Evolutionary conservation across 305 asterid genomes (phyloP).

Genomic region (Fraxinus xanthoxyloides): DNA sequence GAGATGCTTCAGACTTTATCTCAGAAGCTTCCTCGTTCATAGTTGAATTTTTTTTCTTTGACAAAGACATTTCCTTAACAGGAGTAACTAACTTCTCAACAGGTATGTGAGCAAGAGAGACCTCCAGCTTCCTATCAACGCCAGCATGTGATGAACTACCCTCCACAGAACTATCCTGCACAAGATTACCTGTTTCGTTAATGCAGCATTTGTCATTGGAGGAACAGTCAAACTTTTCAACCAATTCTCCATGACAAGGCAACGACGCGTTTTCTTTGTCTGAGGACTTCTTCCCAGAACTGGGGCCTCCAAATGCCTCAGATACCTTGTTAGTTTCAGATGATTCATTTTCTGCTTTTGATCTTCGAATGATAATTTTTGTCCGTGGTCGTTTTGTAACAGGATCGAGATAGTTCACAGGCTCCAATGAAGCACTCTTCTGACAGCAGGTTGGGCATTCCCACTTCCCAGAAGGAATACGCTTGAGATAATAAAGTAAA

Average conservation of each 20-base stretch:
- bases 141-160: constrained; percentile 32
- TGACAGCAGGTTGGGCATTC: constrained; percentile 68
- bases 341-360: constrained; percentile 50
- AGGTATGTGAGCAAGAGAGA: constrained; percentile 22
- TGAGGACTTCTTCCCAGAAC: constrained; percentile 48
- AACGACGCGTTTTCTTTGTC: constrained; percentile 48
- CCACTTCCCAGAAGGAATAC: constrained; percentile 79
- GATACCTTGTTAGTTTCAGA: constrained; percentile 45
- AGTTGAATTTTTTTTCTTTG: constrained; percentile 42
- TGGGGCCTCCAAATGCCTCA: constrained; percentile 38
- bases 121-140: constrained; percentile 25
- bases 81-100: constrained; percentile 40
- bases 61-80: constrained; percentile 38
- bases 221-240: constrained; percentile 39
- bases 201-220: constrained; percentile 31
- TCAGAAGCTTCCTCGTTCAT: constrained; percentile 39
- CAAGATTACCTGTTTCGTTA: constrained; percentile 32
- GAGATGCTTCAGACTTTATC: constrained; percentile 31
- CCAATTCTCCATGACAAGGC: constrained; percentile 33
- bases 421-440: constrained; percentile 41
- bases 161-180: constrained; percentile 49
- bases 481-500: constrained; percentile 37
- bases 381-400: constrained; percentile 64
- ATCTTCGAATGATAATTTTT: constrained; percentile 53
- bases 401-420: constrained; percentile 40